A percentile compares a stretch with the other conserved stretches of the same genome.
phyloP scores from a whole-genome alignment of 148 eudicot genomes.

The Vaccinium darrowii region DNA sequence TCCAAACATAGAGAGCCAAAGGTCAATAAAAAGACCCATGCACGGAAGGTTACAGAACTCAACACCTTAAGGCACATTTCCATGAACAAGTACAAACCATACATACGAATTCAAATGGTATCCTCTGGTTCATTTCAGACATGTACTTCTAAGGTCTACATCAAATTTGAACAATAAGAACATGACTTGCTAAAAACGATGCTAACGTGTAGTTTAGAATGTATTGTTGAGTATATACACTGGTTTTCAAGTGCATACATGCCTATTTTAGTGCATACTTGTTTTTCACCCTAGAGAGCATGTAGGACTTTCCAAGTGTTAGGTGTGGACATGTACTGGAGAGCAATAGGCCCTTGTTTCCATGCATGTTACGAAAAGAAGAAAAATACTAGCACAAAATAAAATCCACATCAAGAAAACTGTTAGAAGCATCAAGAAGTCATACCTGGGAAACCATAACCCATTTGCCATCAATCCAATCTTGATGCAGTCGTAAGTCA shows the following conservation, averaged over 20 bases:
- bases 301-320: not conserved
- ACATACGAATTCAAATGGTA: not conserved
- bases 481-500: slow-evolving; percentile 73
- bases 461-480: slow-evolving; percentile 90
- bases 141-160: not conserved
- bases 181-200: not conserved
- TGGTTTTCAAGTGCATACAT: not conserved
- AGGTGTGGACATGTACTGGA: not conserved
- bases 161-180: not conserved
- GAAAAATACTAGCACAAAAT: not conserved
- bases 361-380: not conserved
- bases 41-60: not conserved
- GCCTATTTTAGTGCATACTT: not conserved
- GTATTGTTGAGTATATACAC: not conserved
- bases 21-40: not conserved
- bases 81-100: not conserved
- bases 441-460: slow-evolving; percentile 58
- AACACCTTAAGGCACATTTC: not conserved
- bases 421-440: not conserved
- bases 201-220: not conserved
- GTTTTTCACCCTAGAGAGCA: not conserved
- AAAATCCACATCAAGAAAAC: not conserved
- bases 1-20: not conserved
- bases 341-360: not conserved
- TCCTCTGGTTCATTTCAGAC: not conserved